These are phyloP conservation scores for Leccinum fallax DNA, from an alignment of 1,284 basidiomycete genomes.

Conservation along the genomic window DNA sequence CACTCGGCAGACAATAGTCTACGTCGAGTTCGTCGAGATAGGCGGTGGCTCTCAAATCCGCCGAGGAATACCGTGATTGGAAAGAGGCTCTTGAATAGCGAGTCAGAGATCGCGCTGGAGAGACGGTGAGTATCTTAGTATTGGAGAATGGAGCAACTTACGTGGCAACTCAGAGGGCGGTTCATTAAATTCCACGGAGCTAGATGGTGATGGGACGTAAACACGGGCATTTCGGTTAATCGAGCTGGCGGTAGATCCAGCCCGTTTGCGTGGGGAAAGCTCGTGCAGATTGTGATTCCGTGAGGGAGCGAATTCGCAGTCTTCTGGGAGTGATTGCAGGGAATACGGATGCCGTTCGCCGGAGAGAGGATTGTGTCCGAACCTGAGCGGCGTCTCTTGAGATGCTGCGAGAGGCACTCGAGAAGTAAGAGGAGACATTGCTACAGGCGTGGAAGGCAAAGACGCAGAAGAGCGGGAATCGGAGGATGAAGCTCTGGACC, in stretches of 20 bases:
- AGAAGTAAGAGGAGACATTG: slow-evolving; percentile 15
- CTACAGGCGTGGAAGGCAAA: slow-evolving; percentile 22
- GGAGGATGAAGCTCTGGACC: slow-evolving; percentile 38
- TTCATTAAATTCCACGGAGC: slow-evolving; percentile 11
- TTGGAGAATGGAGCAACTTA: slow-evolving; percentile 10
- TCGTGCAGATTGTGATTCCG: slow-evolving; percentile 12
- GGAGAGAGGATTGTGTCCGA: slow-evolving; percentile 50
- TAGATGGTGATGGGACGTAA: slow-evolving; percentile 18
- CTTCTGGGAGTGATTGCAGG: slow-evolving; percentile 55
- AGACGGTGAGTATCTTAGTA: neutral
- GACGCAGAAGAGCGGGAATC: slow-evolving; percentile 38
- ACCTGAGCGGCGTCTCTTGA: slow-evolving; percentile 45
- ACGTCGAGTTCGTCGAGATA: slow-evolving; percentile 46
- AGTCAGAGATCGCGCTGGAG: slow-evolving; percentile 20
- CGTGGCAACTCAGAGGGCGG: slow-evolving; percentile 11
- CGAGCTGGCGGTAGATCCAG: slow-evolving; percentile 16
- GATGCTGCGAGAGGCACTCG: slow-evolving; percentile 35
- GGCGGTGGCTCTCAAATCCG: slow-evolving; percentile 16
- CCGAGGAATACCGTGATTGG: slow-evolving; percentile 25
- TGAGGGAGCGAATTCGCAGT: slow-evolving; percentile 38
- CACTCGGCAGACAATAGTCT: slow-evolving; percentile 42
- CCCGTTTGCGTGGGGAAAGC: slow-evolving; percentile 4
- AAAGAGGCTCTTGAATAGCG: slow-evolving; percentile 27
- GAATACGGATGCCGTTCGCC: slow-evolving; percentile 30
- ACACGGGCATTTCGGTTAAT: slow-evolving; percentile 24